Conservation (phyloP, 2,329 filamentous ascomycete species). For the Coniochaeta pulveracea region DNA sequence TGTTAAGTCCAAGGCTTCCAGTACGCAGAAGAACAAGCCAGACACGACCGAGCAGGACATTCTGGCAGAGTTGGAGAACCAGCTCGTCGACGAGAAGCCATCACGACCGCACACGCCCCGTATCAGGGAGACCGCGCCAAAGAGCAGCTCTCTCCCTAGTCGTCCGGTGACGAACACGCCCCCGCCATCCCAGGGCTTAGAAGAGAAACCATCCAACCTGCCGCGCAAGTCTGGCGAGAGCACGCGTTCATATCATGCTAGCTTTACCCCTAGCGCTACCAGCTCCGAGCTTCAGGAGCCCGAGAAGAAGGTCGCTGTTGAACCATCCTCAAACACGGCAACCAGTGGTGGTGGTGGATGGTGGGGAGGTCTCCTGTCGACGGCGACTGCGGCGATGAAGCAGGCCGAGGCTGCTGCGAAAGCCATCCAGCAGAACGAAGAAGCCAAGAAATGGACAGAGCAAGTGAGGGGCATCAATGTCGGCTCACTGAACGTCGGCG, state of each 20-base stretch:
- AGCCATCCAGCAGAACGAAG: constrained; percentile 91
- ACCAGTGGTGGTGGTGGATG: constrained; percentile 54
- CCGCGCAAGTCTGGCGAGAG: constrained; percentile 70
- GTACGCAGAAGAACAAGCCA: background rate
- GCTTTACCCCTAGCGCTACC: constrained; percentile 58
- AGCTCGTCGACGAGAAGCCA: constrained; percentile 60
- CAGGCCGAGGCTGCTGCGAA: constrained; percentile 88
- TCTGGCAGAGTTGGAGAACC: constrained; percentile 74
- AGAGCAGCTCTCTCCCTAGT: constrained; percentile 36
- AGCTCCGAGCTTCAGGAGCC: constrained; percentile 49
- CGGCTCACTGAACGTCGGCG: constrained; percentile 38
- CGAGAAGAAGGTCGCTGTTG: constrained; percentile 37
- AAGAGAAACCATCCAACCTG: constrained; percentile 43
- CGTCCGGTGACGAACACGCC: constrained; percentile 37
- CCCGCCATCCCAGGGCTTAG: constrained; percentile 41
- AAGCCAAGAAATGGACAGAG: constrained; percentile 91
- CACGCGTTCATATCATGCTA: constrained; percentile 57
- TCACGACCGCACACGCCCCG: constrained; percentile 78
- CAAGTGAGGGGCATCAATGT: constrained; percentile 90
- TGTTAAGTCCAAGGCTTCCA: constrained; percentile 29
- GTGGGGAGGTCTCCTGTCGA: constrained; percentile 81
- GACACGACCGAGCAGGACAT: constrained; percentile 54
- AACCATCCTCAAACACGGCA: constrained; percentile 22
- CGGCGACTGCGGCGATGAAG: constrained; percentile 77
- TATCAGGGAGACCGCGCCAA: constrained; percentile 38